Evolutionary conservation across 352 stramenopile genomes (phyloP).

Genomic region (Phytophthora cajani): DNA sequence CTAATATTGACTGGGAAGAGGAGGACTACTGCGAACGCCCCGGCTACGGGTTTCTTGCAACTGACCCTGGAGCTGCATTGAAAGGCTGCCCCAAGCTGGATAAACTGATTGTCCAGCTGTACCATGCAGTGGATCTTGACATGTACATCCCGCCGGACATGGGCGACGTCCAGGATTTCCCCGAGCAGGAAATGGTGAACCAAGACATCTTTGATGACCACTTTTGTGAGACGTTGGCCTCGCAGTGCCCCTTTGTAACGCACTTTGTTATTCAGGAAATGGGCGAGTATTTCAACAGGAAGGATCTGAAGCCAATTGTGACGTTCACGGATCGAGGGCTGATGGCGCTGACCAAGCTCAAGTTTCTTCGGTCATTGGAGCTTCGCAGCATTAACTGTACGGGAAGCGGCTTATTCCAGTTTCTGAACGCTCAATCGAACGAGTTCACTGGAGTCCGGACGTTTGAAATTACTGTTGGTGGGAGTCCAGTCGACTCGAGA

Average conservation of each 20-base stretch:
- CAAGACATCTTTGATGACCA: constrained; percentile 37
- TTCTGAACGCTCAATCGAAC: constrained; percentile 38
- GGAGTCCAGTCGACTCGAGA: constrained; percentile 9
- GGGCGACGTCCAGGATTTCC: constrained; percentile 19
- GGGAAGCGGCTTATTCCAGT: constrained; percentile 34
- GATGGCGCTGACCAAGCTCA: constrained; percentile 36
- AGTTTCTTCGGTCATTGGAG: constrained; percentile 35
- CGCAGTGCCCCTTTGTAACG: constrained; percentile 30
- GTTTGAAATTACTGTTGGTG: constrained; percentile 42
- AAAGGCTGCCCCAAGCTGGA: constrained; percentile 36
- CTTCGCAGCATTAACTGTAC: constrained; percentile 45
- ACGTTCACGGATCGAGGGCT: constrained; percentile 44
- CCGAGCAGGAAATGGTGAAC: constrained; percentile 34
- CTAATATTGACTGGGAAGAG: constrained; percentile 12
- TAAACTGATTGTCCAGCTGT: constrained; percentile 35
- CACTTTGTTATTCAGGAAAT: constrained; percentile 35
- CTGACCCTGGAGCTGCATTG: constrained; percentile 24
- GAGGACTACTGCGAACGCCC: constrained; percentile 2
- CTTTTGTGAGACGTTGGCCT: constrained; percentile 30
- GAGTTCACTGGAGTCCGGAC: constrained; percentile 34
- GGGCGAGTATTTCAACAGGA: constrained; percentile 36
- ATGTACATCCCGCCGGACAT: constrained; percentile 9
- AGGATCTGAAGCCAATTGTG: constrained; percentile 28
- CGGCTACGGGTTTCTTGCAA: constrained; percentile 30
- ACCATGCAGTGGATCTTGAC: constrained; percentile 28